Conservation (phyloP, 2,329 filamentous ascomycete genomes). For the Chalaropsis ovoidea region DNA sequence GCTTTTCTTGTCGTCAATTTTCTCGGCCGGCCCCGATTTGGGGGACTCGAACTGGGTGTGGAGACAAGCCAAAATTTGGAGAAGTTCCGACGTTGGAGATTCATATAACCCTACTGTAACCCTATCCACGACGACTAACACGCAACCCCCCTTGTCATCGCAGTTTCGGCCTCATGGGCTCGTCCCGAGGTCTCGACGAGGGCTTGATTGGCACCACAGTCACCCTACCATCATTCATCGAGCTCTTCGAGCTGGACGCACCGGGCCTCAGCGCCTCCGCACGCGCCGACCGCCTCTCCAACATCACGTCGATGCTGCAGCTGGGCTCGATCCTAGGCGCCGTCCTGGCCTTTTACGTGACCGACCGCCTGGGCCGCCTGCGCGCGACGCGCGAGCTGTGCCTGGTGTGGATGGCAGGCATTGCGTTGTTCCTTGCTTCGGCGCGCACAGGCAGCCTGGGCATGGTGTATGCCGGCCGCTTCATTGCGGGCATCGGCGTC, state of each 20-base stretch:
- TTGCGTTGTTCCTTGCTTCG: slow-evolving; percentile 47
- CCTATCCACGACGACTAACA: neutral
- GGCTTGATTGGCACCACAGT: slow-evolving; percentile 60
- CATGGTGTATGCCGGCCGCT: slow-evolving; percentile 54
- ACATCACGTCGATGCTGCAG: slow-evolving; percentile 74
- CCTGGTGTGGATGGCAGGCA: slow-evolving; percentile 47
- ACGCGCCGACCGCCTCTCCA: slow-evolving; percentile 59
- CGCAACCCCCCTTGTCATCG: neutral
- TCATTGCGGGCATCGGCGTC: slow-evolving; percentile 56
- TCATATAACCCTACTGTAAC: neutral
- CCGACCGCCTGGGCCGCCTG: slow-evolving; percentile 52
- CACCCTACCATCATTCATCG: slow-evolving; percentile 20
- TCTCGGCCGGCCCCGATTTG: neutral
- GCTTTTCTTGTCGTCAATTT: neutral
- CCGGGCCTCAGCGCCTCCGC: slow-evolving; percentile 42
- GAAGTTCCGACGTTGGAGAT: neutral
- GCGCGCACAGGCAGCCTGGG: slow-evolving; percentile 43
- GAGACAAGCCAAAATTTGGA: neutral
- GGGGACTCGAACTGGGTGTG: too few species aligned
- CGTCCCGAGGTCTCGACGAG: slow-evolving; percentile 69
- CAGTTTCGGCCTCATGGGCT: slow-evolving; percentile 60
- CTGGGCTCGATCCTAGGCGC: slow-evolving; percentile 65
- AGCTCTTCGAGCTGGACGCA: slow-evolving; percentile 48
- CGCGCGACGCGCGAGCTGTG: slow-evolving; percentile 52
- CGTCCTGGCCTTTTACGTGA: slow-evolving; percentile 50